Evolutionary conservation across 345 rosid genomes (phyloP), one percentile per base, ranked within the genome.

Genomic region (Aegle marmelos): DNA sequence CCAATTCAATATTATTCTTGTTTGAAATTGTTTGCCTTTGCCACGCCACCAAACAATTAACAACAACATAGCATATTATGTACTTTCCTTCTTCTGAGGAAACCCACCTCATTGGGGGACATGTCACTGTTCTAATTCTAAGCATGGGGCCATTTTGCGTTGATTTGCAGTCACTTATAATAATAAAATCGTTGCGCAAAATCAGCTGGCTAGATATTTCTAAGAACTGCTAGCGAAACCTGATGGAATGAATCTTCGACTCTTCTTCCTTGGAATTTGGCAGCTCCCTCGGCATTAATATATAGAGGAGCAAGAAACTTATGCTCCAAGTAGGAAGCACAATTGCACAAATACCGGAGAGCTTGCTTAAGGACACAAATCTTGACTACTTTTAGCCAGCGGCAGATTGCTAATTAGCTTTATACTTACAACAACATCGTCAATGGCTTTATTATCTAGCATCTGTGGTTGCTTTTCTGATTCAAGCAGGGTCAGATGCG

Each of bases 381-480:
- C 63, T 34, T n/a, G 22, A 72, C 22, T 21, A 31, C 41, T 25
- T 14, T 36, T 59, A 16, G 61, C 59, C 17, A 25, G 57, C n/a
- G 28, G 76, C 63, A 22, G 22, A 24, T 50, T 21, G 30, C 10
- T 59, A n/a, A 57, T 2, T 33, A 37, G 31, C 17, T 60, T 9
- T 60, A 5, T 4, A 19, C 50, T 0, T 10, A 45, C 50, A 45
- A 11, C 50, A 45, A 45, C 11, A 27, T 4, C 6, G 41, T 37
- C 25, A 16, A 83, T 83, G 86, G 81, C 81, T 63, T 75, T 75
- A 24, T 74, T 80, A 21, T 78, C 75, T 33, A 75, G 41, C 63
- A 59, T 19, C 1, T 57, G 74, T 37, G 37, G 73, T 69, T 82
- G 84, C 72, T 74, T 78, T 59, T 78, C 84, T 37, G 79, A 70